These are phyloP conservation scores for Fusarium burgessii DNA, from an alignment of 2,329 filamentous ascomycete species.

Conservation along the genomic window DNA sequence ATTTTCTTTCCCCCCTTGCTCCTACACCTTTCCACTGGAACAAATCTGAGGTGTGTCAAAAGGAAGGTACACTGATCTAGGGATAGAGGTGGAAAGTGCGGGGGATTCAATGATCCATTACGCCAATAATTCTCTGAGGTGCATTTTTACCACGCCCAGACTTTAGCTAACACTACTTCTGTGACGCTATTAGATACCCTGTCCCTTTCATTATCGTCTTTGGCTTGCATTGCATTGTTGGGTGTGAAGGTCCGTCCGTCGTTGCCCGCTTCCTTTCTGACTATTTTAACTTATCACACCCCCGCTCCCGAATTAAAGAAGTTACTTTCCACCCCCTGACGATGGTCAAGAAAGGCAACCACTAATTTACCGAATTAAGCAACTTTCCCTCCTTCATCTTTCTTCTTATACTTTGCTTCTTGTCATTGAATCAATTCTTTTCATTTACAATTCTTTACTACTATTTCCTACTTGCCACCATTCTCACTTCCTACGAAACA, in stretches of 20 bases:
- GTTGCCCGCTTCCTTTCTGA: slow-evolving; percentile 15
- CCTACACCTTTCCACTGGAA: slow-evolving; percentile 32
- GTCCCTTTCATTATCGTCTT: slow-evolving; percentile 28
- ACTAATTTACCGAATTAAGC: slow-evolving; percentile 35
- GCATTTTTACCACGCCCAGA: slow-evolving; percentile 1
- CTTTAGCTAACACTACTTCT: slow-evolving; percentile 15
- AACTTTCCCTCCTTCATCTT: slow-evolving; percentile 25
- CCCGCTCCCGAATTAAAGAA: slow-evolving; percentile 37
- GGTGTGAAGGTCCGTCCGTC: slow-evolving; percentile 17
- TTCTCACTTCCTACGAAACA: not conserved
- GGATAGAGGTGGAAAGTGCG: slow-evolving; percentile 38
- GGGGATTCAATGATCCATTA: slow-evolving; percentile 23
- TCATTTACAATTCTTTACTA: slow-evolving; percentile 5
- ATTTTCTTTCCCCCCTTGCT: not conserved
- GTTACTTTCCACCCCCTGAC: slow-evolving; percentile 40
- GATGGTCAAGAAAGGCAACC: slow-evolving; percentile 26
- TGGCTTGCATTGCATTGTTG: slow-evolving; percentile 32
- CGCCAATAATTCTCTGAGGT: slow-evolving; percentile 10
- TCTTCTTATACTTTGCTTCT: slow-evolving; percentile 9
- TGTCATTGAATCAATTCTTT: slow-evolving; percentile 11
- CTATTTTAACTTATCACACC: slow-evolving; percentile 37
- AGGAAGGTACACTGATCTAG: slow-evolving; percentile 39
- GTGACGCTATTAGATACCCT: slow-evolving; percentile 21
- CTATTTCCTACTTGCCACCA: not conserved
- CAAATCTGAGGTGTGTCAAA: slow-evolving; percentile 35